These are phyloP conservation scores for Carpinus viminea DNA, from an alignment of 306 rosid species.

Conservation along the genomic window DNA sequence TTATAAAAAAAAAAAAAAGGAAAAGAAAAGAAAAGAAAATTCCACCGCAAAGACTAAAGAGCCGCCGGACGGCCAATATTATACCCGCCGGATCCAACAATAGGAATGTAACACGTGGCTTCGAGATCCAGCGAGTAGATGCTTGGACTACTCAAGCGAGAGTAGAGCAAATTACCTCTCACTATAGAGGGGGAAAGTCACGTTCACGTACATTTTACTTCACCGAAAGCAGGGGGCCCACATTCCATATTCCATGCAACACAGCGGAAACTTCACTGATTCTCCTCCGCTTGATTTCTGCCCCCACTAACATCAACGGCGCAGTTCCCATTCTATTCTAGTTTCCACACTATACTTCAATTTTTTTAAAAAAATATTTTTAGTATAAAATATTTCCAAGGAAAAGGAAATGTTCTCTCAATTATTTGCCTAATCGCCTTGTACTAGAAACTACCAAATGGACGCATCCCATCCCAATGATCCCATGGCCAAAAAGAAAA, in stretches of 20 bases:
- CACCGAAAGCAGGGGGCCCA: background rate
- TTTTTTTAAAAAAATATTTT: too few species aligned
- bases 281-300: background rate
- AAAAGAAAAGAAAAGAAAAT: too few species aligned
- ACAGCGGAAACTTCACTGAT: background rate
- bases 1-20: too few species aligned
- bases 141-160: background rate
- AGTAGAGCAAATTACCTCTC: background rate
- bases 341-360: too few species aligned
- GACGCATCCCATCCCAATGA: too few species aligned
- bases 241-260: background rate
- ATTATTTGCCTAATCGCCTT: too few species aligned
- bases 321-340: background rate
- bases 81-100: background rate
- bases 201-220: slow-evolving; percentile 27
- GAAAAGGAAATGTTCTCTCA: too few species aligned
- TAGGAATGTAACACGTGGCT: background rate
- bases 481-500: too few species aligned
- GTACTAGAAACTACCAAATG: too few species aligned
- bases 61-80: background rate
- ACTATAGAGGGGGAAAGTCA: slow-evolving; percentile 8
- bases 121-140: background rate
- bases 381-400: too few species aligned
- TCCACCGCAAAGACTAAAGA: too few species aligned
- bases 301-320: background rate